Evolutionary conservation across 1,284 basidiomycete genomes (phyloP).

Genomic region (Pseudozyma hubeiensis): DNA sequence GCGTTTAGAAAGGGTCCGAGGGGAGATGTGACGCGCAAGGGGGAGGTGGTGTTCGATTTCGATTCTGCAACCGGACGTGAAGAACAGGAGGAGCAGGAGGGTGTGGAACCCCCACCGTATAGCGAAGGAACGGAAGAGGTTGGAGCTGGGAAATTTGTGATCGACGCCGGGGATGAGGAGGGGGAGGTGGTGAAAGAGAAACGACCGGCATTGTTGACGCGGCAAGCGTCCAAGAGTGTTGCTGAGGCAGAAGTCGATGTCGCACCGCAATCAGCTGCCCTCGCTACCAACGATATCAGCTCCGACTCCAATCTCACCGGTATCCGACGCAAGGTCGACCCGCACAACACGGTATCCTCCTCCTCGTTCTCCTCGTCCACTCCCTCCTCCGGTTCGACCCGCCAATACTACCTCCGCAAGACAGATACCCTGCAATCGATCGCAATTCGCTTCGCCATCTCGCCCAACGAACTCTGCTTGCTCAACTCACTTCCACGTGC

Average conservation of each 20-base stretch:
- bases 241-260: conserved; percentile 30
- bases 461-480: conserved; percentile 34
- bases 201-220: conserved; percentile 5
- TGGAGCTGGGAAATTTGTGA: conserved; percentile 12
- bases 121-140: conserved; percentile 4
- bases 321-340: conserved; percentile 19
- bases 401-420: conserved; percentile 45
- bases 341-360: conserved; percentile 3
- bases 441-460: conserved; percentile 40
- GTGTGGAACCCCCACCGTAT: conserved; percentile 27
- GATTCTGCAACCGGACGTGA: conserved; percentile 1
- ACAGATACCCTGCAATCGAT: conserved; percentile 46
- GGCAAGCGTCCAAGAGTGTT: conserved; percentile 24
- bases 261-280: background rate
- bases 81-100: conserved; percentile 1
- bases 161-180: conserved; percentile 14
- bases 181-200: background rate
- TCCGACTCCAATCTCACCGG: background rate
- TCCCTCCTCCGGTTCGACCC: conserved; percentile 20
- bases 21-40: conserved; percentile 42
- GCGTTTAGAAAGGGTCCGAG: conserved; percentile 50
- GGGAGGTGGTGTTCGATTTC: conserved; percentile 47
- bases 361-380: background rate
- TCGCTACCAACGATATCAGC: background rate
- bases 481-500: conserved; percentile 45